Percentiles rank a stretch among this genome's conserved stretches.
Conservation (phyloP, 1,139 yeast species). For the Geotrichum siamense region DNA sequence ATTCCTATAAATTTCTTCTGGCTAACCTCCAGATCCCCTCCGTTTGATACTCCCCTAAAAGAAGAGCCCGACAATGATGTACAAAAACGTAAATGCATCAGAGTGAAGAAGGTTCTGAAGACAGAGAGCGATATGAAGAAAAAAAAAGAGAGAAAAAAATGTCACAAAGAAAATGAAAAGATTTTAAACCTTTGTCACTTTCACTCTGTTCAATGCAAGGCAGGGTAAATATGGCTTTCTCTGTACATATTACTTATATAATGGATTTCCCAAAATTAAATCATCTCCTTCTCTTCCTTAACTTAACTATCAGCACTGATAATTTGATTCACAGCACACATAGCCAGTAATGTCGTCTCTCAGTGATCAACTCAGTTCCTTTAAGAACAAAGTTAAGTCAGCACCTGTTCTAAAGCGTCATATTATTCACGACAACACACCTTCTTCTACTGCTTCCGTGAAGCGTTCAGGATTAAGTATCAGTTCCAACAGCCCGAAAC, state of each 20-base stretch:
- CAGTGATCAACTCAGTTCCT: conserved; percentile 48
- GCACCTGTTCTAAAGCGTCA: conserved; percentile 46
- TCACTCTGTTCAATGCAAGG: too few relatives aligned
- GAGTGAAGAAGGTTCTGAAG: too few relatives aligned
- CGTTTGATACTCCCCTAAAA: too few relatives aligned
- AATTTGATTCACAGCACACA: too few relatives aligned
- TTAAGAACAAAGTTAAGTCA: conserved; percentile 50
- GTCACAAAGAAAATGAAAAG: not conserved
- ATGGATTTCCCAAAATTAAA: not conserved
- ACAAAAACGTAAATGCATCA: too few relatives aligned
- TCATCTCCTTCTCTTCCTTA: not conserved
- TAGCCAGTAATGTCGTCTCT: conserved; percentile 35
- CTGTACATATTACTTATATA: too few relatives aligned
- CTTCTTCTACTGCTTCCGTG: conserved; percentile 19
- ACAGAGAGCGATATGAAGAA: conserved; percentile 3
- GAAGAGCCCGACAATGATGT: too few relatives aligned
- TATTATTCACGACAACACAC: conserved; percentile 23
- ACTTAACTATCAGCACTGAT: not conserved
- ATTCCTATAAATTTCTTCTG: conserved; percentile 5
- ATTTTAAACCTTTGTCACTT: too few relatives aligned
- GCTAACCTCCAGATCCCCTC: not conserved
- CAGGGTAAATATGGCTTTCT: too few relatives aligned
- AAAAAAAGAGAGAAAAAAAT: conserved; percentile 1
- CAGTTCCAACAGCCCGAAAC: conserved; percentile 20
- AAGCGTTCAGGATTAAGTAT: conserved; percentile 22